Evolutionary conservation across 768 basidiomycete genomes (phyloP), one percentile per base, ranked within the genome.

Genomic region (Mycena vulgaris): DNA sequence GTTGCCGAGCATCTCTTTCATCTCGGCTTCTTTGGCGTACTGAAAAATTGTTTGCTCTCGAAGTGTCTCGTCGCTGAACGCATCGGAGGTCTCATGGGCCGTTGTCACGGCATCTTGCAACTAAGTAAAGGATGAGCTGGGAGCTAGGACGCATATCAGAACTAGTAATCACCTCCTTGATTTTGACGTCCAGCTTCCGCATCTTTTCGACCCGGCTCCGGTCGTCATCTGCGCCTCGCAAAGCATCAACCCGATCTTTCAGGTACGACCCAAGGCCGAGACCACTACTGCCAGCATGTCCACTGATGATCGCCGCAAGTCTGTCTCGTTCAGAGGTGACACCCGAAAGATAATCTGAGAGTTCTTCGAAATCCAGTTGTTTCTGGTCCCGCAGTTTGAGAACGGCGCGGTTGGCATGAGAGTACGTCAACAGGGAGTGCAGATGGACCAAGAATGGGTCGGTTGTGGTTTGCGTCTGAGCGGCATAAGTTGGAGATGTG

Each of bases 291-390:
- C 92, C 95, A 63, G 92, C 94, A 78, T 93, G 95, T n/a, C 94
- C 96, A 66, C 88, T 91, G 76, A 95, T 94, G 49, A 98, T 87
- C 2, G 95, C 95, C 23, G 96, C 91, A 13, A 99, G 85, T 51
- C 98, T 86, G 77, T 99, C 98, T 25, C 98, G 92, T 81, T 99
- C 98, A 14, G 91, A 85, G 0, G 95, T 96, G 51, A 98, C 92
- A n/a, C 93, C 94, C 8, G 94, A 94, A 16, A 99, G 87, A 80
- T 99, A 99, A 60, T 96, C 94, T 2, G 96, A 95, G 11, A 99
- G 88, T 79, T 99, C 97, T 81, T 99, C 98, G 72, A 98, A 97
- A 78, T 99, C 98, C 63, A 99, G 89, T 80, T 99, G 98, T 80
- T 99, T 99, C 82, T 99, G 98, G 79, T 99, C 98, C 51, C 98